phyloP scores from a whole-genome alignment of 257 asterid genomes.

The Phtheirospermum japonicum region DNA sequence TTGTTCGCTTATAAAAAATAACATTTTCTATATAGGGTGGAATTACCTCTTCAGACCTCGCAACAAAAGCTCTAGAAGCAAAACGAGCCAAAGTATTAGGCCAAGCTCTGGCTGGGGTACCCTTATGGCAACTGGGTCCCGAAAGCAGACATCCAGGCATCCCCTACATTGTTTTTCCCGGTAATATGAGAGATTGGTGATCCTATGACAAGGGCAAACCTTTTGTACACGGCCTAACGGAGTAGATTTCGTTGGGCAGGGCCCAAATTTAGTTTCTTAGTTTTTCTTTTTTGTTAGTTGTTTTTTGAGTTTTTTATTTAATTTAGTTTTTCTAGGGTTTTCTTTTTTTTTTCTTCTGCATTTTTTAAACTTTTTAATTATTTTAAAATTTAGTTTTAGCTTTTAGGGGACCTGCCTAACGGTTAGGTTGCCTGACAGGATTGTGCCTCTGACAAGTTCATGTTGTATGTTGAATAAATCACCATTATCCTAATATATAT shows the following conservation, averaged over 20 bases:
- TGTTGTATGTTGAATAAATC: conserved; percentile 14
- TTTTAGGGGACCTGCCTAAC: no score
- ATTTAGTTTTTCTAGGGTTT: no score
- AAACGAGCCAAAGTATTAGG: conserved; percentile 88
- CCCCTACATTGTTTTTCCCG: conserved; percentile 96
- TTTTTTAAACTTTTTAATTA: no score
- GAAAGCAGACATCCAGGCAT: conserved; percentile 96
- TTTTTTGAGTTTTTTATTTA: no score
- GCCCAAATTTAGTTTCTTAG: no score
- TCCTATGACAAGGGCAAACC: not conserved
- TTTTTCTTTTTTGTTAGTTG: no score
- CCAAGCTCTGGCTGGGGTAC: conserved; percentile 95
- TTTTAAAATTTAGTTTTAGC: no score
- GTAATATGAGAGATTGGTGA: conserved; percentile 36
- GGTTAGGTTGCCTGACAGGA: no score
- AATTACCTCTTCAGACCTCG: conserved; percentile 95
- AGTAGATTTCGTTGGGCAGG: no score
- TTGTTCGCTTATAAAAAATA: not conserved
- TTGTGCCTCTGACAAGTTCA: not conserved
- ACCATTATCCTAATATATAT: conserved; percentile 22
- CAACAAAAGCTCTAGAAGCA: conserved; percentile 91
- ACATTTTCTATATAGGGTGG: conserved; percentile 69
- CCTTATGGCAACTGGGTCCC: conserved; percentile 93
- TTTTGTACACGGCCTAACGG: no score
- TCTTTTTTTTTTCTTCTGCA: no score